Evolutionary conservation across 164 flowering plant genomes (phyloP).

Genomic region (Annona squamosa): DNA sequence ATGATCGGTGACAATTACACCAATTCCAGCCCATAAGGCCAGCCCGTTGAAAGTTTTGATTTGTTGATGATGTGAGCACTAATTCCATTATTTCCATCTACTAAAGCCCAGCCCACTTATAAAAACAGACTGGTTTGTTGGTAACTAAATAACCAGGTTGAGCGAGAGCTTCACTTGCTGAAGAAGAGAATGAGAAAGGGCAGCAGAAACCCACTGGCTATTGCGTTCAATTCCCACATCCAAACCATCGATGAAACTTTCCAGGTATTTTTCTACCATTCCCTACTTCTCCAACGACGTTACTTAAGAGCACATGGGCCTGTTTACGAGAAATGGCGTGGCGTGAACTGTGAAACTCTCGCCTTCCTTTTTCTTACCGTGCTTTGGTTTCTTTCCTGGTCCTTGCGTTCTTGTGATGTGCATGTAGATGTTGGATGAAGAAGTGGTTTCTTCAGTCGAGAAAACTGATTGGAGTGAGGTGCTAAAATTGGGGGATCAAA

Average conservation of each 20-base stretch:
- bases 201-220: slow-evolving; percentile 40
- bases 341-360: neutral
- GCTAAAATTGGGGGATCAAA: slow-evolving; percentile 52
- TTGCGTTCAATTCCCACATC: slow-evolving; percentile 36
- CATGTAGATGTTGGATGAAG: slow-evolving; percentile 49
- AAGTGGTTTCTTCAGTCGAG: slow-evolving; percentile 42
- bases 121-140: too few relatives aligned
- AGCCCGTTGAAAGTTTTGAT: too few relatives aligned
- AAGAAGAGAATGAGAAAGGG: slow-evolving; percentile 40
- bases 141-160: too few relatives aligned
- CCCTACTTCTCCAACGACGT: neutral
- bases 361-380: neutral
- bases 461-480: slow-evolving; percentile 78
- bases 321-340: neutral
- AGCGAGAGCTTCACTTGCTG: neutral
- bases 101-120: too few relatives aligned
- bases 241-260: slow-evolving; percentile 70
- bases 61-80: too few relatives aligned
- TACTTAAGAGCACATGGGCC: neutral
- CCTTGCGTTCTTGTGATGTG: neutral
- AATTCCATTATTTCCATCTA: too few relatives aligned
- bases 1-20: too few relatives aligned
- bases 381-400: neutral
- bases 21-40: too few relatives aligned
- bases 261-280: slow-evolving; percentile 37